Evolutionary conservation across 371 early-diverging fungal genomes (phyloP), one percentile per base, ranked within the genome.

Genomic region (Mucor saturninus): DNA sequence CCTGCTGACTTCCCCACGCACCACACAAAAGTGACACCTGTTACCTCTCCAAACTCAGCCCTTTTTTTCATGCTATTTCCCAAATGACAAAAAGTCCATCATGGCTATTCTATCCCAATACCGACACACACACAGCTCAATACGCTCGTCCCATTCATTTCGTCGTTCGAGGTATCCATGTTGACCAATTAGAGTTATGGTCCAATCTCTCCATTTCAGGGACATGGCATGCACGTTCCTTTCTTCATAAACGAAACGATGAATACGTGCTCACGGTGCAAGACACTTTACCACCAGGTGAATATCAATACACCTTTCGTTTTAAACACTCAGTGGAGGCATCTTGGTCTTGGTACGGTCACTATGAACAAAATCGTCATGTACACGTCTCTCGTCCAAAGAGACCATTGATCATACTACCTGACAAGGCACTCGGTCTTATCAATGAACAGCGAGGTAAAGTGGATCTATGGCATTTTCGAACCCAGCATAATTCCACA

Each of bases 301-400:
- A 54, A 1, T 69, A 69, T 43, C 65, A 69, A 38, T 69, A 48
- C 28, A 69, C 69, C 4, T 42, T 65, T 21, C 43, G 69, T 4
- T 64, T 43, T 46, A 31, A 29, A 7, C 2, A 0, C 2, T 4
- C 35, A 0, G 8, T 32, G 21, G 26, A 32, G 11, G 14, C 28
- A 8, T 11, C 40, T 21, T 69, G 69, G 69, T 38, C n/a, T 26
- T 69, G 69, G 69, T 58, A 42, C 26, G 65, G 69, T 15, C 61
- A 53, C 10, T 14, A 28, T 15, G 32, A 65, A 39, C 64, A 69
- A 15, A 65, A 65, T 2, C 45, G 13, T 65, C 3, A 15, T 58
- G 1, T 39, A 45, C 8, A 10, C 26, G 8, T 28, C 42, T 10
- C 21, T 30, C 7, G 50, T 21, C 21, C 21, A 21, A 21, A 21